A percentile compares a stretch with the other conserved stretches of the same genome.
Evolutionary conservation across 257 asterid genomes (phyloP).

Genomic region (Forsythia suspensa): DNA sequence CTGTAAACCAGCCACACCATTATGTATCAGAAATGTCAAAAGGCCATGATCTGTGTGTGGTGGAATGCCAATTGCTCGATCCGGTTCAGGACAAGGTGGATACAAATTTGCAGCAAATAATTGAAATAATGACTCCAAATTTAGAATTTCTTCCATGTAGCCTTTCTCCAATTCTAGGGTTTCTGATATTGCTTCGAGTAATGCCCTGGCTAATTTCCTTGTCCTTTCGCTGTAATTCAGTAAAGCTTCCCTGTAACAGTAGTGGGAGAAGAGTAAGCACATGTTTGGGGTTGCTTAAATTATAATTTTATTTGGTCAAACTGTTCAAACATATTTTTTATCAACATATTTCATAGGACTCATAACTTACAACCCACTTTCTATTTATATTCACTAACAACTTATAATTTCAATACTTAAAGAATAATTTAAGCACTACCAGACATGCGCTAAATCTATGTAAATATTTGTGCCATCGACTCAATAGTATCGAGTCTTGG

Average conservation of each 20-base stretch:
- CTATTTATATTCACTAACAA: too few relatives aligned
- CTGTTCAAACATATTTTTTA: too few relatives aligned
- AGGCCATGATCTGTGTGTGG: constrained; percentile 56
- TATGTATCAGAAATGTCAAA: constrained; percentile 34
- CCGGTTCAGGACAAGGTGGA: constrained; percentile 55
- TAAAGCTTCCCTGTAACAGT: constrained; percentile 24
- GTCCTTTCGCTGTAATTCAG: constrained; percentile 30
- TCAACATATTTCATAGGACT: too few relatives aligned
- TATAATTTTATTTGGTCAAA: too few relatives aligned
- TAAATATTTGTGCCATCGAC: too few relatives aligned
- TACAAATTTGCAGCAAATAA: constrained; percentile 39
- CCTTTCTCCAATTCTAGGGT: constrained; percentile 35
- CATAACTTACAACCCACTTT: too few relatives aligned
- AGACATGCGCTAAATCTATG: too few relatives aligned
- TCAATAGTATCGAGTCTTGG: too few relatives aligned
- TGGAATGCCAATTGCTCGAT: constrained; percentile 54
- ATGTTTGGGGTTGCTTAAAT: too few relatives aligned
- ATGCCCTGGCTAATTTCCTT: constrained; percentile 18
- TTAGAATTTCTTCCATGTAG: constrained; percentile 27
- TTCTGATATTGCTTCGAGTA: constrained; percentile 34
- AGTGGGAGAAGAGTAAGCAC: neutral
- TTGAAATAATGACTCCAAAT: constrained; percentile 42
- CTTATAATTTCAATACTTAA: too few relatives aligned
- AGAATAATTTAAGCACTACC: too few relatives aligned
- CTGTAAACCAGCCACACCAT: constrained; percentile 26